phyloP scores from a whole-genome alignment of 345 rosid species.

The Syzygium jambos region DNA sequence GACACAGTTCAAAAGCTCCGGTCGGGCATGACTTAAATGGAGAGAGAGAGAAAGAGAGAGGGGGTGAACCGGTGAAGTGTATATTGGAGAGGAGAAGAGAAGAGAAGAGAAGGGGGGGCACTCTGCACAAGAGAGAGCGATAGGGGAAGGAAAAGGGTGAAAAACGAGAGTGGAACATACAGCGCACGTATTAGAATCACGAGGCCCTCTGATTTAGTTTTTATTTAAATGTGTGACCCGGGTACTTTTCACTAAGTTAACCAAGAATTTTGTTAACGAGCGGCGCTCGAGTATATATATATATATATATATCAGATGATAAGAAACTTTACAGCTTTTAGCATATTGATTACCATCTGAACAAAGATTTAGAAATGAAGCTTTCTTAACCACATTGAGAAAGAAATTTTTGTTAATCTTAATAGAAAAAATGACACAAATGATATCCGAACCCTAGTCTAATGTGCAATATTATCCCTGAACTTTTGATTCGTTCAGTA shows the following conservation, averaged over 20 bases:
- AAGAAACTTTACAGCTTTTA: no score
- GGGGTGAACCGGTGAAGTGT: neutral
- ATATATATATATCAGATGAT: no score
- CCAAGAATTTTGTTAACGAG: no score
- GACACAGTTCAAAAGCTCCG: neutral
- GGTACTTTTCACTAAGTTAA: neutral
- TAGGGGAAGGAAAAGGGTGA: neutral
- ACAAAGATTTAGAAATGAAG: no score
- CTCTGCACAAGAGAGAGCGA: neutral
- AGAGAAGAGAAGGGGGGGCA: neutral
- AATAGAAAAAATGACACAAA: accelerated
- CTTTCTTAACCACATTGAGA: neutral
- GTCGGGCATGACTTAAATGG: neutral
- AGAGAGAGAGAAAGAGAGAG: neutral
- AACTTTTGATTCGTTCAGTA: no score
- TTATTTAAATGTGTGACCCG: neutral
- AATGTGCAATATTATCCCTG: accelerated
- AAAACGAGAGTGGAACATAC: neutral
- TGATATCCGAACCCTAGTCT: accelerated
- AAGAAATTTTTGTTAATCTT: neutral
- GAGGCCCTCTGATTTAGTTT: neutral
- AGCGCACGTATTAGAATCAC: neutral
- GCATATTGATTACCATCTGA: no score
- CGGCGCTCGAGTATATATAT: no score
- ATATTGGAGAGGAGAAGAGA: neutral